These are phyloP conservation scores for Cryphonectria parasitica DNA, from an alignment of 2,329 filamentous ascomycete genomes.

Conservation along the genomic window DNA sequence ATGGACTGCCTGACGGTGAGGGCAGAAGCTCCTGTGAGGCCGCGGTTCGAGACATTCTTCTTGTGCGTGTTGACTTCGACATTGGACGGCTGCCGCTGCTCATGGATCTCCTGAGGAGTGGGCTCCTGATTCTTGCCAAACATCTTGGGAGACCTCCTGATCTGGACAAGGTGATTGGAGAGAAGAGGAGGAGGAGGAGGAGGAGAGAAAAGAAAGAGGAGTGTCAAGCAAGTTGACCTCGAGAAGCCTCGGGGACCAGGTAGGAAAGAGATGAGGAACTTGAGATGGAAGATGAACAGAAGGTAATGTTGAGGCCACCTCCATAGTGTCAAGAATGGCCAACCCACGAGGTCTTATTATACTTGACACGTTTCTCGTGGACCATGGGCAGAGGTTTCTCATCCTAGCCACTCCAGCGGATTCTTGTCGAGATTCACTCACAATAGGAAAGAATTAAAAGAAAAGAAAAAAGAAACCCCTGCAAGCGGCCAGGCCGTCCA, in stretches of 20 bases:
- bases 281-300: not conserved
- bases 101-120: conserved; percentile 30
- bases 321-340: not conserved
- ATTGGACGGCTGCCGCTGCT: conserved; percentile 31
- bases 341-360: not conserved
- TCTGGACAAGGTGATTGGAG: not conserved
- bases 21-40: conserved; percentile 34
- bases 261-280: not conserved
- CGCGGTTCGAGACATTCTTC: conserved; percentile 32
- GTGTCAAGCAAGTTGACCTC: conserved; percentile 4
- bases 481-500: not conserved
- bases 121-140: conserved; percentile 33
- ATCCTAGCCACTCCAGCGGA: not conserved
- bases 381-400: not conserved
- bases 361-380: not conserved
- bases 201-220: not conserved
- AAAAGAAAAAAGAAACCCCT: not conserved
- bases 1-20: conserved; percentile 26
- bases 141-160: conserved; percentile 25
- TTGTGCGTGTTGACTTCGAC: conserved; percentile 31
- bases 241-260: not conserved
- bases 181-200: not conserved
- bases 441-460: not conserved
- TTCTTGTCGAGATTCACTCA: not conserved
- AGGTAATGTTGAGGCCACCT: not conserved